phyloP scores from a whole-genome alignment of 495 filamentous ascomycete genomes.

The Cercophora scortea region DNA sequence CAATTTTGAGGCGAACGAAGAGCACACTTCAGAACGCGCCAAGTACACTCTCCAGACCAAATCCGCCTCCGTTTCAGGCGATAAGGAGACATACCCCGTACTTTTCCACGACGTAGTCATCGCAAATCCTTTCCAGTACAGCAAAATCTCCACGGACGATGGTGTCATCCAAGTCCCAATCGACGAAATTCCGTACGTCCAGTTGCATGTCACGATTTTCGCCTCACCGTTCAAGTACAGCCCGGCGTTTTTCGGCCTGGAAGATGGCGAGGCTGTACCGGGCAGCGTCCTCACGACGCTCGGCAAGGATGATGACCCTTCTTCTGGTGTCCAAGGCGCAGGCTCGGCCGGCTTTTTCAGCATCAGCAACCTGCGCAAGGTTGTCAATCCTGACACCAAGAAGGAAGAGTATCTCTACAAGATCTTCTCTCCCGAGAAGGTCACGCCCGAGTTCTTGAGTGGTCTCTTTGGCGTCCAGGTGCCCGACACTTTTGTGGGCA shows the following conservation, averaged over 20 bases:
- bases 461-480: constrained; percentile 38
- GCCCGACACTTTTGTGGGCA: constrained; percentile 25
- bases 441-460: constrained; percentile 56
- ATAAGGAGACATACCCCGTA: constrained; percentile 24
- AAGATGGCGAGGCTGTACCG: constrained; percentile 46
- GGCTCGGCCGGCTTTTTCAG: constrained; percentile 78
- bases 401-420: constrained; percentile 82
- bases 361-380: constrained; percentile 66
- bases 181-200: constrained; percentile 73
- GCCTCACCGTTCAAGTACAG: constrained; percentile 64
- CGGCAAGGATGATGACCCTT: constrained; percentile 44
- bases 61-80: constrained; percentile 15
- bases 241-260: constrained; percentile 60
- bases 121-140: constrained; percentile 65
- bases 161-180: constrained; percentile 43
- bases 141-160: constrained; percentile 44
- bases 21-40: constrained; percentile 14
- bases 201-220: constrained; percentile 82
- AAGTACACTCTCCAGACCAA: constrained; percentile 46
- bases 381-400: constrained; percentile 46
- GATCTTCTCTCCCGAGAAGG: constrained; percentile 74
- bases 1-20: constrained; percentile 22
- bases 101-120: constrained; percentile 75
- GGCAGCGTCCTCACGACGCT: constrained; percentile 77
- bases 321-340: constrained; percentile 43